phyloP scores from a whole-genome alignment of 305 asterid species.

The Salvia sclarea region DNA sequence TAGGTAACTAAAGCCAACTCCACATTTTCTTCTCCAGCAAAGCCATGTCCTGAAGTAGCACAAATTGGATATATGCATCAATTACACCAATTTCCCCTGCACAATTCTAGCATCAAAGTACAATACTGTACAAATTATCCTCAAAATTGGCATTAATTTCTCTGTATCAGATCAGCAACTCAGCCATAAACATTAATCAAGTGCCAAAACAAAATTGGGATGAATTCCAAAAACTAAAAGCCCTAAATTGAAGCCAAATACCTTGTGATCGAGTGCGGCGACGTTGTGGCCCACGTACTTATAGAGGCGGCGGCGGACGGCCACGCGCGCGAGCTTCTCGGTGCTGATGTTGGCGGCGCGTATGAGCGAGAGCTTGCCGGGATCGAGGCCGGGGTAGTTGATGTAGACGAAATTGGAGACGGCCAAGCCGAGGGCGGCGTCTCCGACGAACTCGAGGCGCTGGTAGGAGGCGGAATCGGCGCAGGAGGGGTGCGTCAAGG shows the following conservation, averaged over 20 bases:
- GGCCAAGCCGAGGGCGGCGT: slow-evolving; percentile 60
- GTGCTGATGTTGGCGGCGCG: slow-evolving; percentile 70
- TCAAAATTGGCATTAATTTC: neutral
- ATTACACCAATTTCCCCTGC: neutral
- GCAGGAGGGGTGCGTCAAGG: slow-evolving; percentile 76
- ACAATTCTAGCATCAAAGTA: neutral
- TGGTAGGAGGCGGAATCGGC: slow-evolving; percentile 51
- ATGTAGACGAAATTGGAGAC: slow-evolving; percentile 45
- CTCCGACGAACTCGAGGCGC: slow-evolving; percentile 77
- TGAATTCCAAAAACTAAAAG: neutral
- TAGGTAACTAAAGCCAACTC: slow-evolving; percentile 35
- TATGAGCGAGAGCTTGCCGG: slow-evolving; percentile 60
- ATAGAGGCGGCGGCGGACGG: slow-evolving; percentile 56
- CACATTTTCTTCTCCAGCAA: slow-evolving; percentile 46
- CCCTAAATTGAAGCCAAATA: slow-evolving; percentile 2
- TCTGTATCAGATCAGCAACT: neutral
- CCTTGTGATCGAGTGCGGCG: slow-evolving; percentile 41
- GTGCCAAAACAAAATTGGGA: neutral
- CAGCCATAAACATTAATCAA: neutral
- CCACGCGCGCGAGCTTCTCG: slow-evolving; percentile 75
- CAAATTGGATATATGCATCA: neutral
- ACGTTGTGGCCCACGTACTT: slow-evolving; percentile 57
- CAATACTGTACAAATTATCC: neutral
- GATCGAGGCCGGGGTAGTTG: slow-evolving; percentile 50
- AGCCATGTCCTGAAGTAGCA: slow-evolving; percentile 27